These are phyloP conservation scores for Phytopythium aichiense DNA, from an alignment of 352 stramenopile genomes.

Conservation along the genomic window DNA sequence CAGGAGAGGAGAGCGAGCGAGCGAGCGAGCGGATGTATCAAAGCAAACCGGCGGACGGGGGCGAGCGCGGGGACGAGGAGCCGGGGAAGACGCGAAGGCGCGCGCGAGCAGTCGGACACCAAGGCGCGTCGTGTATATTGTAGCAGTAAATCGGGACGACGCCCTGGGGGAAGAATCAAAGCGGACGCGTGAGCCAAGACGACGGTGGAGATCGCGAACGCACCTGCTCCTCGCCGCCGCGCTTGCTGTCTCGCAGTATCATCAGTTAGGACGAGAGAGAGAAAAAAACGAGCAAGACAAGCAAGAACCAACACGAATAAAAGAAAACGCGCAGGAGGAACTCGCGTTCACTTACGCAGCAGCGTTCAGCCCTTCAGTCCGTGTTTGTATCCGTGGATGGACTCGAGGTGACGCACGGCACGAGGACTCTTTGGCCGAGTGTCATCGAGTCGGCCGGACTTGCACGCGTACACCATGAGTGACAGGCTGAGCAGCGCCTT, in stretches of 20 bases:
- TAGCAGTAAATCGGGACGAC: conserved; percentile 58
- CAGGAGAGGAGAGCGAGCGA: conserved; percentile 11
- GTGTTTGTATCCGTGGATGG: conserved; percentile 54
- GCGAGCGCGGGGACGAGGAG: conserved; percentile 3
- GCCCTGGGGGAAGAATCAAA: conserved; percentile 10
- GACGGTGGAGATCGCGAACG: conserved; percentile 11
- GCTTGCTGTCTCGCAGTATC: conserved; percentile 20
- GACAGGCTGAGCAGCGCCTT: conserved; percentile 73
- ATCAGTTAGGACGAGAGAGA: conserved; percentile 14
- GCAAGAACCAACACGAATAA: conserved; percentile 5
- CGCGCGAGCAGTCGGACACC: conserved; percentile 9
- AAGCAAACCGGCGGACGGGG: conserved; percentile 3
- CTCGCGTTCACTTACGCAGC: not conserved
- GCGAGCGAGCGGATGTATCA: conserved; percentile 21
- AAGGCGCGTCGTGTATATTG: conserved; percentile 51
- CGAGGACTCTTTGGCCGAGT: conserved; percentile 65
- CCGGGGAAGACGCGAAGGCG: not conserved
- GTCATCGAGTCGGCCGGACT: conserved; percentile 58
- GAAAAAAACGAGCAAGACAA: conserved; percentile 8
- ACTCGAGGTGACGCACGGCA: conserved; percentile 49
- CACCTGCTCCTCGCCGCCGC: conserved; percentile 10
- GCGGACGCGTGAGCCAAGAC: conserved; percentile 15
- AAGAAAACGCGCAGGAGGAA: conserved; percentile 8
- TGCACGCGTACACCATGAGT: conserved; percentile 76
- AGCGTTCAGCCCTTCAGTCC: conserved; percentile 1